Conservation (phyloP, 768 basidiomycete species). For the Lactifluus hygrophoroides region DNA sequence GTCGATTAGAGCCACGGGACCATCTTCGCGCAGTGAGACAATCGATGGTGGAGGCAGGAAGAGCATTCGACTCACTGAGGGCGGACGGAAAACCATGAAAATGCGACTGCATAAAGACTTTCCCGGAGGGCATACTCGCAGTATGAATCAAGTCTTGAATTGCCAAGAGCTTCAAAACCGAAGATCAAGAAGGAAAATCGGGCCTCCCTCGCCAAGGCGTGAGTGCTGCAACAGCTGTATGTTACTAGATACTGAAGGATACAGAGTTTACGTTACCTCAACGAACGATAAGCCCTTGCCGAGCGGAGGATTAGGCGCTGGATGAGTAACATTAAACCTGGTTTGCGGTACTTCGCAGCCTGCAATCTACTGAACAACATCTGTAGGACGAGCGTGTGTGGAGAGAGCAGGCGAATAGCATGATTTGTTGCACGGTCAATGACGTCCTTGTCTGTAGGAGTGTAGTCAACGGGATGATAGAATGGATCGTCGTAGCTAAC, state of each 20-base stretch:
- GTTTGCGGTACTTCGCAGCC: constrained; percentile 82
- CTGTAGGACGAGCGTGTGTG: constrained; percentile 78
- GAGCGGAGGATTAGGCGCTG: constrained; percentile 82
- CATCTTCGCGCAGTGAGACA: constrained; percentile 45
- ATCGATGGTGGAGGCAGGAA: not conserved
- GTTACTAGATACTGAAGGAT: not conserved
- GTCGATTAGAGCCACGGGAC: constrained; percentile 91
- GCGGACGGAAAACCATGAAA: constrained; percentile 89
- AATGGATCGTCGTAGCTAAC: constrained; percentile 86
- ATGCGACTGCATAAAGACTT: constrained; percentile 68
- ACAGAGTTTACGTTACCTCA: constrained; percentile 50
- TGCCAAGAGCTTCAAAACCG: constrained; percentile 86
- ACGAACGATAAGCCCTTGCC: constrained; percentile 50
- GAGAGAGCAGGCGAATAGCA: constrained; percentile 68
- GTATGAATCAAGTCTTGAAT: constrained; percentile 74
- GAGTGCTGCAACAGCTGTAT: constrained; percentile 48
- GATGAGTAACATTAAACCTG: constrained; percentile 77
- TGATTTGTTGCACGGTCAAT: constrained; percentile 65
- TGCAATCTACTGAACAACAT: constrained; percentile 90
- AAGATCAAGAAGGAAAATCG: constrained; percentile 88
- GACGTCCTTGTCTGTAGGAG: constrained; percentile 78
- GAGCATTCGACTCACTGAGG: constrained; percentile 58
- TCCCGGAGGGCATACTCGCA: constrained; percentile 73
- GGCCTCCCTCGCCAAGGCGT: constrained; percentile 83
- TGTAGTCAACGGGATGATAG: constrained; percentile 74